Conservation (phyloP, 495 filamentous ascomycete genomes). For the Articulospora tetracladia region DNA sequence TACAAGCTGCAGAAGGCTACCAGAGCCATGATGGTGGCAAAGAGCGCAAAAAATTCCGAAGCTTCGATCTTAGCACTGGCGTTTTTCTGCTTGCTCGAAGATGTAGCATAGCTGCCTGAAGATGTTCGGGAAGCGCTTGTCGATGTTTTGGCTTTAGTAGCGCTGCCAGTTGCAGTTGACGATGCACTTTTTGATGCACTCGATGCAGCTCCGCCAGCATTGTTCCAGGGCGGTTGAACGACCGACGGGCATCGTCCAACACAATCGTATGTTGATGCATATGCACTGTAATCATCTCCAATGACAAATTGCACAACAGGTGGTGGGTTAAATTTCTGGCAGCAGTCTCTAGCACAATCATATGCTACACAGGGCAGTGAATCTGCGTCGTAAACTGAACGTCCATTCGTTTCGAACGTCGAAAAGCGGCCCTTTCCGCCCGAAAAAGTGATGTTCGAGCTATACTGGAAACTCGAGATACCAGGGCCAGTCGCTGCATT, state of each 20-base stretch:
- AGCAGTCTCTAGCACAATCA: slow-evolving; percentile 23
- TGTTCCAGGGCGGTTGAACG: neutral
- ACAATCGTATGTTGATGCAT: neutral
- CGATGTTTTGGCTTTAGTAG: no score
- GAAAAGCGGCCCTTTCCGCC: slow-evolving; percentile 20
- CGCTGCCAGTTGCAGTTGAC: no score
- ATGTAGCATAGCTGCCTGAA: no score
- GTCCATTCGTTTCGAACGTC: slow-evolving; percentile 22
- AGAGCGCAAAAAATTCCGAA: no score
- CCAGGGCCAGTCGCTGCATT: neutral
- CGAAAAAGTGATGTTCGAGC: slow-evolving; percentile 14
- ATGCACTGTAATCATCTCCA: neutral
- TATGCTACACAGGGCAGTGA: slow-evolving; percentile 23
- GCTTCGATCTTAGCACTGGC: no score
- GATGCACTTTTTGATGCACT: no score
- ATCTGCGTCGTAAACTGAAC: slow-evolving; percentile 17
- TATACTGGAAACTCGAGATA: slow-evolving; percentile 12
- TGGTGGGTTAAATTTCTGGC: slow-evolving; percentile 13
- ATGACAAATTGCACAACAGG: neutral
- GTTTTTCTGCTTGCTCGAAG: no score
- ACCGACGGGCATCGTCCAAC: neutral
- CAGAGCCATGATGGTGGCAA: no score
- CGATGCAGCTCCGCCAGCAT: no score
- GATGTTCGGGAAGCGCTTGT: no score
- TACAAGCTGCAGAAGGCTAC: no score